A percentile compares a stretch with the other conserved stretches of the same genome.
These are phyloP conservation scores for Vanilla planifolia DNA, from an alignment of 106 monocot genomes.

Conservation along the genomic window DNA sequence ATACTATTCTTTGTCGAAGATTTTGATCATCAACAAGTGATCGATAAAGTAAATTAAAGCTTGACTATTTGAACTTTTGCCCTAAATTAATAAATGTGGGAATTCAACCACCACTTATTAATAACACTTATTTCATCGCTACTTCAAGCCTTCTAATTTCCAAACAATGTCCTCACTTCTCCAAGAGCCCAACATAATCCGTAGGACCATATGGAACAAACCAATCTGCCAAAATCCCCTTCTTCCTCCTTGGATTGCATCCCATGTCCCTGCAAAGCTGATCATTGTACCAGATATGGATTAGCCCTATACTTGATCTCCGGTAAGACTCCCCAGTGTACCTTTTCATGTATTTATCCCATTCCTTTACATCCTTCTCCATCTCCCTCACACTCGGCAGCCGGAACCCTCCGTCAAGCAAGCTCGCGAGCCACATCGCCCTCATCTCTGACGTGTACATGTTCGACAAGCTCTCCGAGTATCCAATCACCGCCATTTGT, in stretches of 20 bases:
- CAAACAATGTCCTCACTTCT: too few species aligned
- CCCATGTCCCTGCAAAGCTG: conserved; percentile 60
- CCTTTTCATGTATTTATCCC: too few species aligned
- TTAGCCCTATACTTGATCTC: conserved; percentile 23
- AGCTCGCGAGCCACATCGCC: conserved; percentile 46
- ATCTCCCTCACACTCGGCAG: too few species aligned
- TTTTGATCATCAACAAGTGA: too few species aligned
- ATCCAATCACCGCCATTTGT: conserved; percentile 56
- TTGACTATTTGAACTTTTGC: too few species aligned
- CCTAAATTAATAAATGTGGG: too few species aligned
- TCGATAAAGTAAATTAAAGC: too few species aligned
- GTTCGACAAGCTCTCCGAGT: conserved; percentile 44
- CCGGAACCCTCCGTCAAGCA: conserved; percentile 49
- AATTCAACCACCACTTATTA: too few species aligned
- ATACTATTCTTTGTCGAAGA: too few species aligned
- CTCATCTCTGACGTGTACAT: conserved; percentile 50
- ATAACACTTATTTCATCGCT: too few species aligned
- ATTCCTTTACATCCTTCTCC: too few species aligned
- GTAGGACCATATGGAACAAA: conserved; percentile 45
- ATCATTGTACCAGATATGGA: conserved; percentile 59
- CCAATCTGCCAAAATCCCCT: conserved; percentile 46
- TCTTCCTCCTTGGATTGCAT: conserved; percentile 42
- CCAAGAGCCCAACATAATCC: conserved; percentile 55
- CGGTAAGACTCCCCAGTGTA: conserved; percentile 13
- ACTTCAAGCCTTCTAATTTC: too few species aligned